These are phyloP conservation scores for Salix arbutifolia DNA, from an alignment of 345 rosid genomes.

Conservation along the genomic window DNA sequence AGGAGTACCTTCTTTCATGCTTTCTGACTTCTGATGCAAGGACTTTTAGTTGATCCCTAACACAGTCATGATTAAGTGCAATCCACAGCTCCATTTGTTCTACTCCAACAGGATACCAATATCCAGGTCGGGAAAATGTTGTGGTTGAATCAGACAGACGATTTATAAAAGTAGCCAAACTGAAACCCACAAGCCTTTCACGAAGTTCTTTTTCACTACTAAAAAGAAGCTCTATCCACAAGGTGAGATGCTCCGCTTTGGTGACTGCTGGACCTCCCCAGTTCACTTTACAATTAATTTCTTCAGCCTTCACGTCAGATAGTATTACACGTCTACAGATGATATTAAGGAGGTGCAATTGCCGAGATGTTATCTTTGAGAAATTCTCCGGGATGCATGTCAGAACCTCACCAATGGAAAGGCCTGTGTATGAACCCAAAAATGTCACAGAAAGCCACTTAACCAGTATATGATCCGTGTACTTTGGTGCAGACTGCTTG, in stretches of 20 bases:
- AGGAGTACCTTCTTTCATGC: slow-evolving; percentile 37
- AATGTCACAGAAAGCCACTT: slow-evolving; percentile 64
- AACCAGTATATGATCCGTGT: slow-evolving; percentile 45
- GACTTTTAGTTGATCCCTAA: slow-evolving; percentile 38
- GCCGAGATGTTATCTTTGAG: slow-evolving; percentile 52
- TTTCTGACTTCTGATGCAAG: slow-evolving; percentile 41
- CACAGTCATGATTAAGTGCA: slow-evolving; percentile 30
- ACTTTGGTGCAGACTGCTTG: slow-evolving; percentile 55
- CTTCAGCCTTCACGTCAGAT: slow-evolving; percentile 52
- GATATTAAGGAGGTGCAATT: slow-evolving; percentile 67
- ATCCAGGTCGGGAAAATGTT: slow-evolving; percentile 19
- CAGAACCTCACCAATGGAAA: slow-evolving; percentile 40
- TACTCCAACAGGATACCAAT: slow-evolving; percentile 60
- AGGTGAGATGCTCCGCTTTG: slow-evolving; percentile 30
- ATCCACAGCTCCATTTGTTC: slow-evolving; percentile 80
- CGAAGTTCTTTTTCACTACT: slow-evolving; percentile 83
- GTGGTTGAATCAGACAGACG: slow-evolving; percentile 21
- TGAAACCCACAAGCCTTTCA: slow-evolving; percentile 60
- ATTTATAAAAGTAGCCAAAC: slow-evolving; percentile 45
- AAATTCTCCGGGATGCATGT: slow-evolving; percentile 37
- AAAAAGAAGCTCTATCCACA: slow-evolving; percentile 57
- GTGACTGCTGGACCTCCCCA: slow-evolving; percentile 17
- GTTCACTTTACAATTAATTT: slow-evolving; percentile 43
- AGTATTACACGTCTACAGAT: slow-evolving; percentile 62
- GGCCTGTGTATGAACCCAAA: slow-evolving; percentile 35